Evolutionary conservation across 257 asterid species (phyloP), one percentile per base, ranked within the genome.

Genomic region (Jaltomata sinuosa): DNA sequence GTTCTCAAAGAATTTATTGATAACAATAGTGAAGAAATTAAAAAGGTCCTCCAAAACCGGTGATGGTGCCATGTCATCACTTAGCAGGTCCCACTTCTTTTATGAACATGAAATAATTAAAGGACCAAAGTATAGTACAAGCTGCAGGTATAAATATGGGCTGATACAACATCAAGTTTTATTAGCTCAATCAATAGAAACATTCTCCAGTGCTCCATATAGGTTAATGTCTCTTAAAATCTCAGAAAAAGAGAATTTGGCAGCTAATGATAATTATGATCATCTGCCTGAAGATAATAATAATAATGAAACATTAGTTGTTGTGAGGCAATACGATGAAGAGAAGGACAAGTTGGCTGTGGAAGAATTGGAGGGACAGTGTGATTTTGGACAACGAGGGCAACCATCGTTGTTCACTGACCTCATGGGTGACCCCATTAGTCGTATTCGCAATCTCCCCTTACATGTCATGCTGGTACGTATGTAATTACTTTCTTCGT

Each of bases 371-470:
- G 98, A 95, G 91, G 84, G 87, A 84, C 92, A 80, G 89, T 92
- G 96, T 19, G 97, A 95, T 88, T 92, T 90, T 68, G 97, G 93
- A 3, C 93, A 89, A 65, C 90, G 91, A 1, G 98, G 97, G 52
- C 90, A 93, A 50, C 92, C 93, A 11, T 88, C 95, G 16, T 89
- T 93, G 2, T 89, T 93, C 81, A 92, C 97, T 77, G 94, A 93
- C 90, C 94, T 93, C 84, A 91, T 91, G 96, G 98, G 96, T 14
- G 97, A 95, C 89, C 98, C 98, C 57, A 77, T 93, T 85, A 92
- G 94, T 11, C 91, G 98, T 10, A 92, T 95, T 18, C 88, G 96
- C 22, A 87, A 90, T 83, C 91, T 92, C 87, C 54, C 83, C 6
- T 88, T 90, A 15, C 97, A 92, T 80, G 52, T 91, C 67, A 95